Conservation (phyloP, 2,329 filamentous ascomycete species). For the Dendrostoma leiphaemia region DNA sequence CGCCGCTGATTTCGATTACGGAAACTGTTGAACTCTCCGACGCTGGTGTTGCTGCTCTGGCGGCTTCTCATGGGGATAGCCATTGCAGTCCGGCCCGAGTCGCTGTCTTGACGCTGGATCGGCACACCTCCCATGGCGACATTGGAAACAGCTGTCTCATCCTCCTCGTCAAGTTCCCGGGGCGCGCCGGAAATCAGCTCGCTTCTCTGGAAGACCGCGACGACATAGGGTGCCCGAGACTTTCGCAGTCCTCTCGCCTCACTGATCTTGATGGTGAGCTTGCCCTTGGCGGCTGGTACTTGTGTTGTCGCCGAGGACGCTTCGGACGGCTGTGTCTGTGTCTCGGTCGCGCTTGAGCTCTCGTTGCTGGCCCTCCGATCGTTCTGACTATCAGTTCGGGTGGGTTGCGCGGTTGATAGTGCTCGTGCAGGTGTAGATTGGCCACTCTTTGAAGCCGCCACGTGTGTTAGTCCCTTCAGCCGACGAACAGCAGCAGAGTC, state of each 20-base stretch:
- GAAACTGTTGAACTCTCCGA: slow-evolving; percentile 62
- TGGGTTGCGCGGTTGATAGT: slow-evolving; percentile 63
- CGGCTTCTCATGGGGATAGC: slow-evolving; percentile 96
- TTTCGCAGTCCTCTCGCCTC: slow-evolving; percentile 81
- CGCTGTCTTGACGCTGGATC: slow-evolving; percentile 69
- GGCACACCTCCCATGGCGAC: slow-evolving; percentile 50
- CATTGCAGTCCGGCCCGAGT: slow-evolving; percentile 78
- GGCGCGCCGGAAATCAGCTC: slow-evolving; percentile 92
- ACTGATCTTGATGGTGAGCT: slow-evolving; percentile 82
- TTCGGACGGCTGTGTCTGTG: slow-evolving; percentile 53
- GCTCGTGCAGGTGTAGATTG: slow-evolving; percentile 87
- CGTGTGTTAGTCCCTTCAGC: slow-evolving; percentile 87
- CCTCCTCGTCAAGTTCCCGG: slow-evolving; percentile 61
- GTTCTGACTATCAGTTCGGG: slow-evolving; percentile 43
- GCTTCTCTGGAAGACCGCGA: slow-evolving; percentile 94
- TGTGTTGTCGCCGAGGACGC: slow-evolving; percentile 50
- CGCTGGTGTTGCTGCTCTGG: slow-evolving; percentile 92
- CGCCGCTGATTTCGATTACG: slow-evolving; percentile 56
- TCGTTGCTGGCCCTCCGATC: slow-evolving; percentile 37
- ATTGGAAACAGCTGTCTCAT: slow-evolving; percentile 35
- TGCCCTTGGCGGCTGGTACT: slow-evolving; percentile 75
- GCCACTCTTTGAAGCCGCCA: slow-evolving; percentile 80
- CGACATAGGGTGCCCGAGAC: slow-evolving; percentile 88
- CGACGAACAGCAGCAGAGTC: slow-evolving; percentile 65
- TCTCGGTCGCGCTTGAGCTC: slow-evolving; percentile 42